Evolutionary conservation across 2,329 filamentous ascomycete genomes (phyloP).

Genomic region (Talaromyces sp.): DNA sequence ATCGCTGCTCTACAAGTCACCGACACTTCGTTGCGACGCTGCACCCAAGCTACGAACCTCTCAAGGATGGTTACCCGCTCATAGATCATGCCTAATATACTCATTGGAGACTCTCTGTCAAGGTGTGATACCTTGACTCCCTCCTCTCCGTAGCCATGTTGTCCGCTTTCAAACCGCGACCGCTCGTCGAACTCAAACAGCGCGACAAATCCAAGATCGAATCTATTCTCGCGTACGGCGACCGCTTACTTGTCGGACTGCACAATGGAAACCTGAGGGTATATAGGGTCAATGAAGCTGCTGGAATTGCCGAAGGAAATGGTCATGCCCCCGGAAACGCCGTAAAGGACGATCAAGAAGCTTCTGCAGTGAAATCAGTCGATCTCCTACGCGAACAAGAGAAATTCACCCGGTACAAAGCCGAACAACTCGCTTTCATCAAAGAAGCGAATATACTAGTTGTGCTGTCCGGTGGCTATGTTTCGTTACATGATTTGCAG

Average conservation of each 20-base stretch:
- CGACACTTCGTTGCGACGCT: neutral
- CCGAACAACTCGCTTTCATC: constrained; percentile 91
- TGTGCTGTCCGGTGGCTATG: constrained; percentile 81
- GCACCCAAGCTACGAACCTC: neutral
- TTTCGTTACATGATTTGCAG: constrained; percentile 84
- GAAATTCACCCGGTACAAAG: constrained; percentile 81
- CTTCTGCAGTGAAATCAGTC: constrained; percentile 52
- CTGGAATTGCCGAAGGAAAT: constrained; percentile 16
- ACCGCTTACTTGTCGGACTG: constrained; percentile 84
- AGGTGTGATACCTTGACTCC: constrained; percentile 2
- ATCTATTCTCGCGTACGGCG: constrained; percentile 86
- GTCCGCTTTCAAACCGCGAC: constrained; percentile 92
- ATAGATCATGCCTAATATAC: constrained; percentile 7
- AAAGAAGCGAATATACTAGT: constrained; percentile 91
- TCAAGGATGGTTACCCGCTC: neutral
- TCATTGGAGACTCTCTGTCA: neutral
- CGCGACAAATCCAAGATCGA: constrained; percentile 97
- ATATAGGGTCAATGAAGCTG: constrained; percentile 76
- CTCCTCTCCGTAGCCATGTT: constrained; percentile 57
- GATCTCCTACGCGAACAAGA: constrained; percentile 89
- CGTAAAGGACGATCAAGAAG: constrained; percentile 13
- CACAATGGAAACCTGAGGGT: constrained; percentile 84
- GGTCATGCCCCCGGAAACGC: constrained; percentile 16
- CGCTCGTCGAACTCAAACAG: constrained; percentile 92
- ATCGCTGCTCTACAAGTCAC: neutral